A percentile compares a stretch with the other conserved stretches of the same genome.
Evolutionary conservation across 1,139 yeast genomes (phyloP).

Genomic region (Neolecta irregularis): DNA sequence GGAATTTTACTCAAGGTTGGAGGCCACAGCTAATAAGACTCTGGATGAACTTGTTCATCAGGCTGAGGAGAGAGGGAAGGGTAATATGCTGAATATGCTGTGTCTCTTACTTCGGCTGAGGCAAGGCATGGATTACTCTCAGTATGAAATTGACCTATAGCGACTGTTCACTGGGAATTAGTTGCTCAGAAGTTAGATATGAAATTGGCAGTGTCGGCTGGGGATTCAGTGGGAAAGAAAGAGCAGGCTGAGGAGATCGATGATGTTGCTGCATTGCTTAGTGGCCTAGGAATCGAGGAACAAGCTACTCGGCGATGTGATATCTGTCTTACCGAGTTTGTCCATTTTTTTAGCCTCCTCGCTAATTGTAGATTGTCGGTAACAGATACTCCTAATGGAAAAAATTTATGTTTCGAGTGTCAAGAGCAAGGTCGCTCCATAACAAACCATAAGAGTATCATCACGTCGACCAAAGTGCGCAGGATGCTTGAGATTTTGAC

Average conservation of each 20-base stretch:
- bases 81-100: slow-evolving; percentile 61
- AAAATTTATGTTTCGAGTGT: neutral
- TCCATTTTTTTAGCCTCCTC: no score
- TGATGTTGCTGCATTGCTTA: slow-evolving; percentile 10
- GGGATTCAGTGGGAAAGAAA: neutral
- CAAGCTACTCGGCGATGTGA: slow-evolving; percentile 6
- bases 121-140: slow-evolving; percentile 72
- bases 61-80: slow-evolving; percentile 45
- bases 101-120: slow-evolving; percentile 69
- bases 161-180: slow-evolving; percentile 4
- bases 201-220: neutral
- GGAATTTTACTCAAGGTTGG: slow-evolving; percentile 50
- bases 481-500: slow-evolving; percentile 6
- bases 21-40: slow-evolving; percentile 48
- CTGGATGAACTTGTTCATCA: slow-evolving; percentile 44
- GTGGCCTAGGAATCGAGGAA: slow-evolving; percentile 9
- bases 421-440: neutral
- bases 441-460: no score
- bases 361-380: no score
- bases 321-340: slow-evolving; percentile 8
- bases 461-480: slow-evolving; percentile 6
- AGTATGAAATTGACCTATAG: slow-evolving; percentile 7
- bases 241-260: slow-evolving; percentile 10
- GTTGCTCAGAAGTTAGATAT: slow-evolving; percentile 4
- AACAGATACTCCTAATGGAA: no score